Evolutionary conservation across 192 early-diverging fungal genomes (phyloP).

Genomic region (Backusella psychrophila): DNA sequence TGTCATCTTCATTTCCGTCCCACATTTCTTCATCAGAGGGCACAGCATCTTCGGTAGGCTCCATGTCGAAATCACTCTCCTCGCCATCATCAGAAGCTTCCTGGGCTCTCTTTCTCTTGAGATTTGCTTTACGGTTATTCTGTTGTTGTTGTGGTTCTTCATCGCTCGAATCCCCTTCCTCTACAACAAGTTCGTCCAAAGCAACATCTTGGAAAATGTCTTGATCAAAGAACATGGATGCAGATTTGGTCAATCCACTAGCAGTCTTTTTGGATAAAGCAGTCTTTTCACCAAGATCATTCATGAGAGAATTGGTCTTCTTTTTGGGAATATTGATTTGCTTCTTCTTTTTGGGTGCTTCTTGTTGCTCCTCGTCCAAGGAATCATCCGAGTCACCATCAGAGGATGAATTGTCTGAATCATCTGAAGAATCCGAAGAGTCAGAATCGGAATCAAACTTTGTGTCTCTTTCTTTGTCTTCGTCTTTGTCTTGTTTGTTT

Average conservation of each 20-base stretch:
- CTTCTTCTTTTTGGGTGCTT: constrained; percentile 27
- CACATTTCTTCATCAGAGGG: constrained; percentile 50
- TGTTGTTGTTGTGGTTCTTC: constrained; percentile 23
- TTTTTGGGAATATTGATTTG: constrained; percentile 35
- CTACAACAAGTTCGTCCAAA: constrained; percentile 49
- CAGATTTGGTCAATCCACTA: constrained; percentile 72
- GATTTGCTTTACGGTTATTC: constrained; percentile 15
- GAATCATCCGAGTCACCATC: constrained; percentile 42
- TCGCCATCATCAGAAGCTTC: constrained; percentile 46
- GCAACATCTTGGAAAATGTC: constrained; percentile 79
- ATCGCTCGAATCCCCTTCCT: constrained; percentile 54
- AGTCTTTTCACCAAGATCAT: constrained; percentile 55
- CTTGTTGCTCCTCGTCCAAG: constrained; percentile 32
- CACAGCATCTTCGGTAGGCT: constrained; percentile 32
- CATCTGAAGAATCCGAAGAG: constrained; percentile 8
- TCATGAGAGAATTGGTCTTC: constrained; percentile 48
- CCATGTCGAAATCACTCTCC: constrained; percentile 61
- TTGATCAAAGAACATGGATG: constrained; percentile 96
- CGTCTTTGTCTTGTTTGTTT: constrained; percentile 37
- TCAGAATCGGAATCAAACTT: constrained; percentile 14
- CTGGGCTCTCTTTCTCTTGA: constrained; percentile 41
- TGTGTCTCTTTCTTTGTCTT: constrained; percentile 2
- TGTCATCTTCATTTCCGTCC: constrained; percentile 64
- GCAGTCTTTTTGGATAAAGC: constrained; percentile 43
- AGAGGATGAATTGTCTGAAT: constrained; percentile 34